Evolutionary conservation across 805 yeast species (phyloP).

Genomic region (Sugiyamaella floridensis): DNA sequence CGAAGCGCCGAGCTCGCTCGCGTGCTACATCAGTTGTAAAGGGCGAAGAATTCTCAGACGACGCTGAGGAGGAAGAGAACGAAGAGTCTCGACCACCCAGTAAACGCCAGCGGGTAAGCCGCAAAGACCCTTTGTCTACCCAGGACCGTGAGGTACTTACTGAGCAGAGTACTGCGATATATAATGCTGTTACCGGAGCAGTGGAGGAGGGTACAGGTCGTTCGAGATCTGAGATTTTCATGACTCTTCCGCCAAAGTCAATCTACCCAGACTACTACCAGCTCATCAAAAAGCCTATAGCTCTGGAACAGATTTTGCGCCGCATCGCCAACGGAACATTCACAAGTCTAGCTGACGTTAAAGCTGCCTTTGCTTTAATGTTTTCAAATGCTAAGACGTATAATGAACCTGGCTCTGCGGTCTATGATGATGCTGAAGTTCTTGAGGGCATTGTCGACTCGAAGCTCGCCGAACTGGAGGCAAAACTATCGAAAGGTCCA

Average conservation of each 20-base stretch:
- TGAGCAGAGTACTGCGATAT: slow-evolving; percentile 6
- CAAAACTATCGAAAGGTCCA: background rate
- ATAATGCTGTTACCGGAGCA: slow-evolving; percentile 8
- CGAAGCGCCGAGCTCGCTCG: slow-evolving; percentile 2
- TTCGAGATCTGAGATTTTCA: slow-evolving; percentile 37
- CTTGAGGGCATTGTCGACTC: slow-evolving; percentile 6
- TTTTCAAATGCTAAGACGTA: slow-evolving; percentile 60
- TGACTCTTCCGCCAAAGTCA: slow-evolving; percentile 62
- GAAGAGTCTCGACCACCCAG: background rate
- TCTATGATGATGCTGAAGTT: slow-evolving; percentile 49
- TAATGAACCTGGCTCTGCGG: slow-evolving; percentile 61
- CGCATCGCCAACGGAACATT: slow-evolving; percentile 37
- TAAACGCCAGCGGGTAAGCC: background rate
- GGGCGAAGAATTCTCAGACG: background rate
- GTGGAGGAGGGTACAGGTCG: slow-evolving; percentile 41
- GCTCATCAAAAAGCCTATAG: slow-evolving; percentile 52
- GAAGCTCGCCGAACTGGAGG: background rate
- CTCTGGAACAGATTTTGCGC: slow-evolving; percentile 47
- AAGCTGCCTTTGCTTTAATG: slow-evolving; percentile 49
- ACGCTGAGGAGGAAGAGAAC: slow-evolving; percentile 10
- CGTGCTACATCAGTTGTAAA: background rate
- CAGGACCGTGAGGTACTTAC: slow-evolving; percentile 13
- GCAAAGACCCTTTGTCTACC: slow-evolving; percentile 14
- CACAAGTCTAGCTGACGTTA: slow-evolving; percentile 39
- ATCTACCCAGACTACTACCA: slow-evolving; percentile 81